Base-by-base conservation (phyloP, 208 protist species). In the Acanthamoeba castellanii region DNA sequence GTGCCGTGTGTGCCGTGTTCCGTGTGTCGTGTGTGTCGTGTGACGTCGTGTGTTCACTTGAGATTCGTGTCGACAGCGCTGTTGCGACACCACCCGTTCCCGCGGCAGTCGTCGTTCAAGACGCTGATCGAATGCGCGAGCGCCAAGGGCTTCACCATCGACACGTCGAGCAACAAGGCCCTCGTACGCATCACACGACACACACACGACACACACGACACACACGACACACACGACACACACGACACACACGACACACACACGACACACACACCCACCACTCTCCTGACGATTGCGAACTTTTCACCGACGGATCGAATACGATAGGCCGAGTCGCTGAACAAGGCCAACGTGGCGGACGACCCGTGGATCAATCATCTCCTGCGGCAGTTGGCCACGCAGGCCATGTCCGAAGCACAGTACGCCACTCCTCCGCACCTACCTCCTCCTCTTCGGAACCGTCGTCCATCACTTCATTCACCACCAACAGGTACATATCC, bases 51-150 rank as follows among this genome's bases (percentile, higher is more conserved):
- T 34, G 8, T 74, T 74, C 8, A 7, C 7, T 74, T 34, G 27
- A 8, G 8, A 34, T 37, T 74, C 66, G 7, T 74, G 8, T 11
- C 11, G 32, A 6, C 85, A 78, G 88, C 88, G 45, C 59, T 93
- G 52, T 55, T 95, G 64, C 88, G 96, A 59, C 95, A 93, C 32
- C 96, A 97, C 93, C 96, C 96, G 30, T 93, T 78, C 9, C 96
- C 96, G 20, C 92, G 91, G 7, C 61, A 76, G 55, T 34, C 57
- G 2, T 82, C 52, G 3, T 97, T 97, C 55, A 82, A 96, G 18
- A 74, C 91, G 3, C 94, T 97, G 22, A 93, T 76, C 18, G 74
- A 96, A 22, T 70, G 61, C 42, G 88, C 88, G 11, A 30, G 13
- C 8, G 30, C 88, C 30, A 70, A 52, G 55, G 88, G 88, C 9